A percentile compares a stretch with the other conserved stretches of the same genome.
phyloP scores from a whole-genome alignment of 164 flowering plant species.

The Liriodendron chinense region DNA sequence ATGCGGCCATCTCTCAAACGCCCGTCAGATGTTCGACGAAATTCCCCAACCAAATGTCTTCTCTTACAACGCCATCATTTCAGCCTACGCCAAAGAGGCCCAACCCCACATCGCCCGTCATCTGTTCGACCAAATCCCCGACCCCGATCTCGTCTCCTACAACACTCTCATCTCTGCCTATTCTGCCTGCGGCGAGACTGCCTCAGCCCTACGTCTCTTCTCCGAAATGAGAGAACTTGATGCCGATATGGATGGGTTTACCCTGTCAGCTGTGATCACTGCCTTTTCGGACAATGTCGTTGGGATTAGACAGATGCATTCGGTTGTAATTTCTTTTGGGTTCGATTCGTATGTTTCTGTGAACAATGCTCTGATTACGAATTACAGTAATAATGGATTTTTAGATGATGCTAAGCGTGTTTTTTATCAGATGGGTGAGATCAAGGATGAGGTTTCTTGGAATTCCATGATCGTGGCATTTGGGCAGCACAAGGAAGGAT shows the following conservation, averaged over 20 bases:
- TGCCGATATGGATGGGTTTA: constrained; percentile 65
- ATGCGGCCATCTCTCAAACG: constrained; percentile 51
- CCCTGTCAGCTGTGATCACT: constrained; percentile 55
- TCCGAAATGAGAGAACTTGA: constrained; percentile 41
- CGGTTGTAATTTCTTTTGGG: constrained; percentile 41
- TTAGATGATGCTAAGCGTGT: constrained; percentile 49
- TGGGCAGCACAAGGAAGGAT: constrained; percentile 66
- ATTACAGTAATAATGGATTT: constrained; percentile 56
- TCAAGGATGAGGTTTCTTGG: constrained; percentile 80
- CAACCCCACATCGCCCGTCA: constrained; percentile 47
- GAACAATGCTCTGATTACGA: constrained; percentile 54
- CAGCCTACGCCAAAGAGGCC: constrained; percentile 62
- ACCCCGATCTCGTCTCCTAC: constrained; percentile 72
- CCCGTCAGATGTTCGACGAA: constrained; percentile 50
- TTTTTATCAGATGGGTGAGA: constrained; percentile 49
- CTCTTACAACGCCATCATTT: constrained; percentile 66
- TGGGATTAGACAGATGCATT: constrained; percentile 54
- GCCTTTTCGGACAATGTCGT: constrained; percentile 37
- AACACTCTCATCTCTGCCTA: constrained; percentile 80
- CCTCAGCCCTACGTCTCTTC: constrained; percentile 40
- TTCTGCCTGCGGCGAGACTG: constrained; percentile 45
- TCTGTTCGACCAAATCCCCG: constrained; percentile 68
- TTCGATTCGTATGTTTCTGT: constrained; percentile 60
- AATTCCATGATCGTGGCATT: constrained; percentile 83
- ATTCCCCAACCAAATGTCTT: constrained; percentile 60